These are phyloP conservation scores for Curvularia lunata DNA, from an alignment of 2,329 filamentous ascomycete genomes.

Conservation along the genomic window DNA sequence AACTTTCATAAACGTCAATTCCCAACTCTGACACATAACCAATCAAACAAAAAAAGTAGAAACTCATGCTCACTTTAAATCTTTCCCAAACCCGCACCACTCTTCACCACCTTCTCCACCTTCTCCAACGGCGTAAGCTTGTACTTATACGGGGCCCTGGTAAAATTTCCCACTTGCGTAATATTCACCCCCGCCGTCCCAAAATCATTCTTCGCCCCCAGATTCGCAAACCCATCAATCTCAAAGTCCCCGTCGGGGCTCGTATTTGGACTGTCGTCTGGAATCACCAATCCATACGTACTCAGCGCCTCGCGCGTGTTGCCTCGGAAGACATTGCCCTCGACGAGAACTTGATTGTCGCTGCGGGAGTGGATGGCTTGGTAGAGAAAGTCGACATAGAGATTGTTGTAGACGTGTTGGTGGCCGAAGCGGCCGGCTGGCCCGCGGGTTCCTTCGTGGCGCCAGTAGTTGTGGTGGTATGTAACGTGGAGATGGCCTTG, in stretches of 20 bases:
- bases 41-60: not conserved
- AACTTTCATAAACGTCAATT: too few relatives aligned
- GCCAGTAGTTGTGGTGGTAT: slow-evolving; percentile 71
- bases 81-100: slow-evolving; percentile 57
- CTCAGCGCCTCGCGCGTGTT: slow-evolving; percentile 59
- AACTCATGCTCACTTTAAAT: slow-evolving; percentile 18
- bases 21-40: not conserved
- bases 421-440: slow-evolving; percentile 72
- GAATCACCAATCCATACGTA: slow-evolving; percentile 63
- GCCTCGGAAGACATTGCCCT: slow-evolving; percentile 56
- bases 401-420: slow-evolving; percentile 66
- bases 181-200: slow-evolving; percentile 59
- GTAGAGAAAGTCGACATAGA: slow-evolving; percentile 47
- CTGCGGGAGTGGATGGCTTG: slow-evolving; percentile 54
- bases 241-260: slow-evolving; percentile 61
- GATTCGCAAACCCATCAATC: slow-evolving; percentile 61
- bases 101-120: slow-evolving; percentile 53
- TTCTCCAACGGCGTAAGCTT: slow-evolving; percentile 55
- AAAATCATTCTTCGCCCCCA: slow-evolving; percentile 60
- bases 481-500: slow-evolving; percentile 67
- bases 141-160: slow-evolving; percentile 57
- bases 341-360: slow-evolving; percentile 54
- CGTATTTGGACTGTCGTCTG: slow-evolving; percentile 62
- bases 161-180: slow-evolving; percentile 59
- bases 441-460: slow-evolving; percentile 66